A percentile compares a stretch with the other conserved stretches of the same genome.
These are phyloP conservation scores for Hyaloperonospora brassicae DNA, from an alignment of 352 stramenopile species.

Conservation along the genomic window DNA sequence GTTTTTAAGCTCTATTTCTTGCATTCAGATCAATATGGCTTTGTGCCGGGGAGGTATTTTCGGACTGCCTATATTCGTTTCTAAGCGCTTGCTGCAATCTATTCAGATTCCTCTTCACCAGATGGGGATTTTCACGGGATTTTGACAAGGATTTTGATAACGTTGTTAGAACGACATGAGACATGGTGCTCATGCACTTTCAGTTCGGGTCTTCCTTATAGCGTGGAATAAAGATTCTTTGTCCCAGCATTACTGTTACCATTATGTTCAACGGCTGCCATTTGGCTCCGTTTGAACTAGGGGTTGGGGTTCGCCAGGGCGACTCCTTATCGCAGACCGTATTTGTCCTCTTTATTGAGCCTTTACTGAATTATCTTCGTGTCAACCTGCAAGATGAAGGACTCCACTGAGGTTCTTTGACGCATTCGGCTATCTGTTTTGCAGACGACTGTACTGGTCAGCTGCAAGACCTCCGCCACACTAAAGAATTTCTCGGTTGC, in stretches of 20 bases:
- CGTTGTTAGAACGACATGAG: not conserved
- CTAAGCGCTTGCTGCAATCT: not conserved
- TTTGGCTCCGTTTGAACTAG: not conserved
- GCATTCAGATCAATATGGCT: not conserved
- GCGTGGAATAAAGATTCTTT: not conserved
- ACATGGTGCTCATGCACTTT: not conserved
- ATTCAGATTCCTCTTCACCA: not conserved
- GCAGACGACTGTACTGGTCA: no score
- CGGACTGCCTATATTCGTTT: not conserved
- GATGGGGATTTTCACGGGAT: not conserved
- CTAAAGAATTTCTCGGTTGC: no score
- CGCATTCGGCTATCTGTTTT: no score
- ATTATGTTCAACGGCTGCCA: not conserved
- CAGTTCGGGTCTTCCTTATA: not conserved
- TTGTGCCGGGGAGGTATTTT: not conserved
- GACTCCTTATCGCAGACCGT: not conserved
- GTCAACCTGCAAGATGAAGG: not conserved
- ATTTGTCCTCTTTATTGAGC: constrained; percentile 1
- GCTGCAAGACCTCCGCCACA: no score
- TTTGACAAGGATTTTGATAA: not conserved
- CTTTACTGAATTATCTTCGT: constrained; percentile 1
- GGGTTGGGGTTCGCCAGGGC: not conserved
- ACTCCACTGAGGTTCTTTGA: not conserved
- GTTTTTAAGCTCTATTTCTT: not conserved
- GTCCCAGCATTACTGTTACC: not conserved